Base-by-base conservation (phyloP, 2,329 filamentous ascomycete species). In the Aspergillus intermedius region DNA sequence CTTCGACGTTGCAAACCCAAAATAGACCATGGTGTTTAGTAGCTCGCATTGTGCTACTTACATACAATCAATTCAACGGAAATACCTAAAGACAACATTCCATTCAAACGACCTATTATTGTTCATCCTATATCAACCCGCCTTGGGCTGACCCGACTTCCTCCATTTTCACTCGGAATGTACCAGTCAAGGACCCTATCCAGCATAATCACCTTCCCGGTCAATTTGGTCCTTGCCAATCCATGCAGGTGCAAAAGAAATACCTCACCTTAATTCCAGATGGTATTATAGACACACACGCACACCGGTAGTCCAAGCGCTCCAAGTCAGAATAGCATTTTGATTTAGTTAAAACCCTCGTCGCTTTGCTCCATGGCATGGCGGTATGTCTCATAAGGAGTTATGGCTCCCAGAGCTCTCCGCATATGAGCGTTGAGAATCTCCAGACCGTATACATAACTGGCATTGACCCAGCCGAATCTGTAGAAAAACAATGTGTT, bases 381-480 rank as follows among this genome's bases (percentile, higher is more conserved):
- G 64, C 82, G 79, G 68, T 91, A 94, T 1, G 83, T 87, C 42
- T 93, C 86, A 67, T 87, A 97, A 2, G 87, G 85, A 3, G 91
- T 96, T 58, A 95, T 77, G 5, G 90, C 87, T 49, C 91, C 91
- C 35, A 98, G 77, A 1, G 91, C 89, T 60, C 91, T 86, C 66
- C 85, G 83, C 82, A 93, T 91, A 70, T 95, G 89, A 28, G 88
- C 86, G 60, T 87, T 91, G 51, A 95, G 78, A 58, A 96, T 87
- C 57, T 91, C 85, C 52, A 97, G 77, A 37, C 91, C 93, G 64
- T 94, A 94, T 49, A 97, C 87, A 67, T 95, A 98, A 66, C 91
- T 96, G 61, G 93, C 91, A 66, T 98, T 98, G 62, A 97, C 93
- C 93, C 93, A 98, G 46, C 91, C 93, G 65, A 98, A 98, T 49